Evolutionary conservation across 805 yeast species (phyloP).

Genomic region (Metschnikowia reukaufii): DNA sequence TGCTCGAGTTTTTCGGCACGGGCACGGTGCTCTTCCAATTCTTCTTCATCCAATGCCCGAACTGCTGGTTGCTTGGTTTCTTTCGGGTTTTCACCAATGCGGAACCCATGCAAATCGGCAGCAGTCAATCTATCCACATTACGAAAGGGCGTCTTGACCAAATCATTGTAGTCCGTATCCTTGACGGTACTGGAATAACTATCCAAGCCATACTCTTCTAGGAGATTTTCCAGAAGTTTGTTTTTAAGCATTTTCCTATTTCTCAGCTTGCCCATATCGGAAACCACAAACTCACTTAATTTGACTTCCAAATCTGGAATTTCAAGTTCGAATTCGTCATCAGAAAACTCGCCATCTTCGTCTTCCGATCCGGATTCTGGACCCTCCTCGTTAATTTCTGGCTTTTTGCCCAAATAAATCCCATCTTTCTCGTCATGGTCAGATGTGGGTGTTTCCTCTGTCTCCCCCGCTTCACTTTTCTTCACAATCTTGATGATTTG

Average conservation of each 20-base stretch:
- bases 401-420: slow-evolving; percentile 35
- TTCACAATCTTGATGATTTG: slow-evolving; percentile 30
- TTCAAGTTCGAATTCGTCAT: slow-evolving; percentile 13
- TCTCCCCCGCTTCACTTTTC: slow-evolving; percentile 16
- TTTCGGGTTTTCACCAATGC: slow-evolving; percentile 27
- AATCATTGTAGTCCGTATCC: slow-evolving; percentile 30
- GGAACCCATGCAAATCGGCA: slow-evolving; percentile 35
- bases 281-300: slow-evolving; percentile 20
- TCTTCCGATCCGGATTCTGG: slow-evolving; percentile 6
- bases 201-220: slow-evolving; percentile 41
- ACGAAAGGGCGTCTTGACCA: slow-evolving; percentile 19
- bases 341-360: not conserved
- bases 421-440: slow-evolving; percentile 29
- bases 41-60: slow-evolving; percentile 28
- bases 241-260: slow-evolving; percentile 32
- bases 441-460: not conserved
- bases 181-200: slow-evolving; percentile 31
- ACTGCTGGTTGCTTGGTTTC: slow-evolving; percentile 9
- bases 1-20: slow-evolving; percentile 28
- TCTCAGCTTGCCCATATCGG: slow-evolving; percentile 19
- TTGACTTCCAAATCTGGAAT: slow-evolving; percentile 19
- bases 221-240: slow-evolving; percentile 31
- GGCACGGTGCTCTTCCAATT: slow-evolving; percentile 25
- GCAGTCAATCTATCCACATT: slow-evolving; percentile 27
- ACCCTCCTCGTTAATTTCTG: not conserved